These are phyloP conservation scores for Pelargonium cotyledonis DNA, from an alignment of 441 rosid genomes.

Conservation along the genomic window DNA sequence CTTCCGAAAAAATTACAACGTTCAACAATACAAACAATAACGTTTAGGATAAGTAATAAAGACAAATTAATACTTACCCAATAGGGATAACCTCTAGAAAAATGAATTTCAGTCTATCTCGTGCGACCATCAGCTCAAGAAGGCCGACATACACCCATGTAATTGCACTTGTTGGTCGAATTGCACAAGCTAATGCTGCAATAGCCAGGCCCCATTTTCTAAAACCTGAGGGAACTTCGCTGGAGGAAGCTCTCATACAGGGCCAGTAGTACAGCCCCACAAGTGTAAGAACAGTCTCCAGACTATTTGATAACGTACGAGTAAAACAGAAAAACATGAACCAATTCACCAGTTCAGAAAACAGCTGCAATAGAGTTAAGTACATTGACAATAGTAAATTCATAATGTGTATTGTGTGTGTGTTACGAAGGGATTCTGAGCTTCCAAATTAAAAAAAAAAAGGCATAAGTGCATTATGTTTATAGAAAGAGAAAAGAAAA, in stretches of 20 bases:
- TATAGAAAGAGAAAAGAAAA: neutral
- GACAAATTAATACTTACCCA: slow-evolving; percentile 50
- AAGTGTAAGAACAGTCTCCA: slow-evolving; percentile 84
- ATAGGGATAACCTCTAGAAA: slow-evolving; percentile 55
- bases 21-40: neutral
- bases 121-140: slow-evolving; percentile 52
- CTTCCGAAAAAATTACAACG: neutral
- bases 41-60: neutral
- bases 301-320: slow-evolving; percentile 78
- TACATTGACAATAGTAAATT: slow-evolving; percentile 5
- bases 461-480: neutral
- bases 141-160: slow-evolving; percentile 82
- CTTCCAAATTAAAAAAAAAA: neutral
- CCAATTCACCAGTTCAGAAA: slow-evolving; percentile 80
- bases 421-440: neutral
- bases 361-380: slow-evolving; percentile 65
- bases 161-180: slow-evolving; percentile 83
- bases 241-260: slow-evolving; percentile 47
- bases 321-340: slow-evolving; percentile 82
- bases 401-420: neutral
- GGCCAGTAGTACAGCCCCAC: slow-evolving; percentile 86
- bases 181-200: slow-evolving; percentile 80
- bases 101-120: slow-evolving; percentile 46
- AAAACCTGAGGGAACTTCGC: slow-evolving; percentile 30
- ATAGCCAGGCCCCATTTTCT: slow-evolving; percentile 67